A percentile compares a stretch with the other conserved stretches of the same genome.
These are phyloP conservation scores for Candida ipomoeae DNA, from an alignment of 805 yeast genomes.

Conservation along the genomic window DNA sequence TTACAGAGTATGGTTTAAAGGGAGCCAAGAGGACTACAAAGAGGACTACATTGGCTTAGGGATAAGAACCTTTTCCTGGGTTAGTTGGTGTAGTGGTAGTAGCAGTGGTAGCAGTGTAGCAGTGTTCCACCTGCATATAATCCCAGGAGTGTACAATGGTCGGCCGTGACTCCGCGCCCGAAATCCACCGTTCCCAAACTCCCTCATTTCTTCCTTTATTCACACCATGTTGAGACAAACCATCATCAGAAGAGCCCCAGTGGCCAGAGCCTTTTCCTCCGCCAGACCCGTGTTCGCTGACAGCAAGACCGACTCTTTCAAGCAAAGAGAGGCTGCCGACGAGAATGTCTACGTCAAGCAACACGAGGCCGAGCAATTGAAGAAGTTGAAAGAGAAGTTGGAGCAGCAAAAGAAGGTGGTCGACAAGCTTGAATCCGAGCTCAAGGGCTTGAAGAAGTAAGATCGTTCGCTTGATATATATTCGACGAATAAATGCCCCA, in stretches of 20 bases:
- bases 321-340: conserved; percentile 89
- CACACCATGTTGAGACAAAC: conserved; percentile 20
- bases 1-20: too few species aligned
- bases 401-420: conserved; percentile 66
- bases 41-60: too few species aligned
- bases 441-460: conserved; percentile 48
- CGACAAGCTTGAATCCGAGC: conserved; percentile 46
- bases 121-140: background rate
- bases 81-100: too few species aligned
- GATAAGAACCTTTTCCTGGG: too few species aligned
- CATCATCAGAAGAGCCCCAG: conserved; percentile 13
- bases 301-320: conserved; percentile 25
- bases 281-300: conserved; percentile 11
- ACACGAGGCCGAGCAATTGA: conserved; percentile 87
- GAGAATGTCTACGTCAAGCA: conserved; percentile 83
- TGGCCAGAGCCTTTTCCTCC: conserved; percentile 15
- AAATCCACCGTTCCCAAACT: background rate
- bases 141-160: background rate
- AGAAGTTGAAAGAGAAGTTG: conserved; percentile 68
- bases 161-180: conserved; percentile 2
- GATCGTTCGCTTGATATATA: conserved; percentile 4
- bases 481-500: background rate
- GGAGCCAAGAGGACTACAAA: too few species aligned
- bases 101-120: too few species aligned
- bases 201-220: background rate